Conservation (phyloP, 495 filamentous ascomycete species). For the Podospora pseudoanserina region DNA sequence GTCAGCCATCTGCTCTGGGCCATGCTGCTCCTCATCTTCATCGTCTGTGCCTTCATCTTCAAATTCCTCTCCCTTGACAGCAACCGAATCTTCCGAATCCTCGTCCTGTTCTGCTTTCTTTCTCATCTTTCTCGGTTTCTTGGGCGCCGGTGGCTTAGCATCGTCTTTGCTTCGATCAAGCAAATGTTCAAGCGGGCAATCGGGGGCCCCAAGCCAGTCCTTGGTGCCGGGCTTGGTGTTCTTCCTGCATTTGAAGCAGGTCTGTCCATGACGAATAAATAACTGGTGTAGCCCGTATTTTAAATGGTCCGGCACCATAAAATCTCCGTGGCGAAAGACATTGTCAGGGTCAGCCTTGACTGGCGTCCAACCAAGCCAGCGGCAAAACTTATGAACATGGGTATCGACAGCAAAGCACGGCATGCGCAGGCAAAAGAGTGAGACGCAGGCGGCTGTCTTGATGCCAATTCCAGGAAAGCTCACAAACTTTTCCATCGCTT, state of each 20-base stretch:
- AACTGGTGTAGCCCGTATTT: conserved; percentile 90
- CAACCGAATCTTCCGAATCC: neutral
- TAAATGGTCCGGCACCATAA: conserved; percentile 73
- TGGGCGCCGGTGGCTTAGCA: conserved; percentile 1
- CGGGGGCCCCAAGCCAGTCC: conserved; percentile 38
- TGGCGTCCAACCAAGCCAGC: conserved; percentile 82
- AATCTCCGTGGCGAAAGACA: conserved; percentile 77
- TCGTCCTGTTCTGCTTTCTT: conserved; percentile 2
- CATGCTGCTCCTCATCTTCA: neutral
- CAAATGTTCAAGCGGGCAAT: conserved; percentile 50
- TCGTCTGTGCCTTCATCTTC: neutral
- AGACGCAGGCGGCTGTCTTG: conserved; percentile 86
- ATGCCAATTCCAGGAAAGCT: conserved; percentile 82
- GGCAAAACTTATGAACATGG: conserved; percentile 75
- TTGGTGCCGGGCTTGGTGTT: conserved; percentile 42
- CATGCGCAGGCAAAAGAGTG: conserved; percentile 72
- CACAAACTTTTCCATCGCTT: conserved; percentile 69
- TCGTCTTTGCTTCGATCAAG: conserved; percentile 32
- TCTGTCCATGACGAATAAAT: conserved; percentile 81
- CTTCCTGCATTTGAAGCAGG: conserved; percentile 73
- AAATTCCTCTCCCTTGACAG: neutral
- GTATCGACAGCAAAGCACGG: conserved; percentile 85
- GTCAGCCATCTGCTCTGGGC: no score
- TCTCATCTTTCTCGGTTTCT: conserved; percentile 8
- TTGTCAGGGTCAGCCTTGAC: conserved; percentile 60